Evolutionary conservation across 1,284 basidiomycete genomes (phyloP).

Genomic region (Mycosarcoma maydis): DNA sequence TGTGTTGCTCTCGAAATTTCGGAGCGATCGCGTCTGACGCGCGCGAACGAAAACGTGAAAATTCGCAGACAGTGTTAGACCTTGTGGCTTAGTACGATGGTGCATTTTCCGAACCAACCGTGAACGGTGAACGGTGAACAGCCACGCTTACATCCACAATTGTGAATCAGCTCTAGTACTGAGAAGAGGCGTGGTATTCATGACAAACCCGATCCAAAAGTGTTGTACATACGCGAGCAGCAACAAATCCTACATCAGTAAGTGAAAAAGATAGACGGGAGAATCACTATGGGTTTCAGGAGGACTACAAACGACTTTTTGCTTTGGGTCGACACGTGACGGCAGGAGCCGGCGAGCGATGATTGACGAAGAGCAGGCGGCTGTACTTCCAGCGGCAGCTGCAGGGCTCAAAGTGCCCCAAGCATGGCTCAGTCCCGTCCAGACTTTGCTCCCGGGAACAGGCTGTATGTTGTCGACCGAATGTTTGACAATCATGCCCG

Average conservation of each 20-base stretch:
- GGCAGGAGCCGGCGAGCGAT: neutral
- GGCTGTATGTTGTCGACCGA: slow-evolving; percentile 64
- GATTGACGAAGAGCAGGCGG: slow-evolving; percentile 14
- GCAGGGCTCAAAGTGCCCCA: slow-evolving; percentile 36
- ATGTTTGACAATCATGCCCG: slow-evolving; percentile 58
- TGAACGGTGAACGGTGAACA: too few relatives aligned
- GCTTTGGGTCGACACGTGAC: neutral
- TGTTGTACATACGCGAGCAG: neutral
- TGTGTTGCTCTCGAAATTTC: too few relatives aligned
- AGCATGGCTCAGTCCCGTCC: slow-evolving; percentile 38
- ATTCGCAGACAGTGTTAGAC: too few relatives aligned
- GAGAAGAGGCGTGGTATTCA: neutral
- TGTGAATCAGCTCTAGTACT: too few relatives aligned
- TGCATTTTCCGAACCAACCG: too few relatives aligned
- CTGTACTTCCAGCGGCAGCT: slow-evolving; percentile 11
- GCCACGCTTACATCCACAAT: too few relatives aligned
- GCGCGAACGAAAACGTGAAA: too few relatives aligned
- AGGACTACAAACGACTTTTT: too few relatives aligned
- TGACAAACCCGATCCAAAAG: too few relatives aligned
- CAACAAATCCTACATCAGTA: neutral
- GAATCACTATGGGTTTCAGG: too few relatives aligned
- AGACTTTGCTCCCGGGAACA: slow-evolving; percentile 55
- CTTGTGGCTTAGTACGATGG: too few relatives aligned
- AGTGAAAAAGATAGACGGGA: neutral
- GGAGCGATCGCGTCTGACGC: too few relatives aligned